These are phyloP conservation scores for Fusarium sp. DNA, from an alignment of 2,329 filamentous ascomycete species.

Conservation along the genomic window DNA sequence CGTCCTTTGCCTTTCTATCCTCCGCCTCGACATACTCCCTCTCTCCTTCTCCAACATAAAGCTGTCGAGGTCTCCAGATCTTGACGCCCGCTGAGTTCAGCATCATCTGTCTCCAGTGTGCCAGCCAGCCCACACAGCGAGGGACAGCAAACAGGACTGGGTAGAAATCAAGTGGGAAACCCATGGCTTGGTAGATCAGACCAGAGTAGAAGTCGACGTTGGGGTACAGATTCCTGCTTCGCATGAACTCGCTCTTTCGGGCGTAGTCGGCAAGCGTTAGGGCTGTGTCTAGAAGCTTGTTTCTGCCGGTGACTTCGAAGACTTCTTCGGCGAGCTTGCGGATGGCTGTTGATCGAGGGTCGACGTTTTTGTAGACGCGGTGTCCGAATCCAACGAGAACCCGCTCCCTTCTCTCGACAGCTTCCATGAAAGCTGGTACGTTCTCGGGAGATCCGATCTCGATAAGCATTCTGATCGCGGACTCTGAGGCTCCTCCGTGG, in stretches of 20 bases:
- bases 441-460: slow-evolving; percentile 65
- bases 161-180: slow-evolving; percentile 66
- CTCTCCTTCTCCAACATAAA: slow-evolving; percentile 61
- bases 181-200: slow-evolving; percentile 66
- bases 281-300: slow-evolving; percentile 64
- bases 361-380: slow-evolving; percentile 66
- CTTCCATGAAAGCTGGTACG: slow-evolving; percentile 63
- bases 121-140: slow-evolving; percentile 64
- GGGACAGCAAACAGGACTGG: slow-evolving; percentile 65
- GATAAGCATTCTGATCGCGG: slow-evolving; percentile 67
- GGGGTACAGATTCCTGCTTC: slow-evolving; percentile 62
- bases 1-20: slow-evolving; percentile 50
- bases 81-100: slow-evolving; percentile 61
- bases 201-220: slow-evolving; percentile 67
- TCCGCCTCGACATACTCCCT: slow-evolving; percentile 59
- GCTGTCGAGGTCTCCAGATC: slow-evolving; percentile 64
- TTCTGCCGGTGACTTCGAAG: slow-evolving; percentile 64
- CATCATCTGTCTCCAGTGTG: slow-evolving; percentile 66
- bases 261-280: slow-evolving; percentile 61
- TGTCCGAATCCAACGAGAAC: slow-evolving; percentile 69
- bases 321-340: slow-evolving; percentile 63
- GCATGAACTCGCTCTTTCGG: slow-evolving; percentile 62
- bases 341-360: slow-evolving; percentile 65
- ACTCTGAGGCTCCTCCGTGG: slow-evolving; percentile 71
- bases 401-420: slow-evolving; percentile 64